Percentiles rank a stretch among this genome's conserved stretches.
Evolutionary conservation across 495 filamentous ascomycete species (phyloP).

Genomic region (Bacidia rubella): DNA sequence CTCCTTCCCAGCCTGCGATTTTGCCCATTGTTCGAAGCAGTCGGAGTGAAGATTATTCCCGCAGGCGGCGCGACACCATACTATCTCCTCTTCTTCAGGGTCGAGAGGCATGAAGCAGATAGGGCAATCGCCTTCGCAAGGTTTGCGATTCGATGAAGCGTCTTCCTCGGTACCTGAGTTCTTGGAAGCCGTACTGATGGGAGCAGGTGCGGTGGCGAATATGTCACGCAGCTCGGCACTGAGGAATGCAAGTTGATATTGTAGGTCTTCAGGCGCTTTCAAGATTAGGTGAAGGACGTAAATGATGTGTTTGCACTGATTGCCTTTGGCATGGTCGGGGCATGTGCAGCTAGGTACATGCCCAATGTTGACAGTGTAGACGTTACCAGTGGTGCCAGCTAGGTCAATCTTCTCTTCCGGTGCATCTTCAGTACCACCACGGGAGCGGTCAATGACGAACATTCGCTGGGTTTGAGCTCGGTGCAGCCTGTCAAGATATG

Average conservation of each 20-base stretch:
- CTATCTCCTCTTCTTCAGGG: constrained; percentile 38
- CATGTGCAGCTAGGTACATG: constrained; percentile 52
- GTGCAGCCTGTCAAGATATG: constrained; percentile 28
- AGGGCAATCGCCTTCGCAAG: constrained; percentile 61
- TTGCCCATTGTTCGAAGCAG: constrained; percentile 61
- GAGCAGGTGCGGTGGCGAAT: constrained; percentile 39
- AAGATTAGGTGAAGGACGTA: constrained; percentile 55
- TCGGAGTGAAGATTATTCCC: constrained; percentile 65
- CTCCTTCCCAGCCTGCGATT: constrained; percentile 34
- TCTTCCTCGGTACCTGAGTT: constrained; percentile 9
- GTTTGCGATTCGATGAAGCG: constrained; percentile 37
- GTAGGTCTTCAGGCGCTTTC: constrained; percentile 45
- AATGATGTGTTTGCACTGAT: constrained; percentile 66
- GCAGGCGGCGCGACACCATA: constrained; percentile 61
- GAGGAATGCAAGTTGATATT: constrained; percentile 65
- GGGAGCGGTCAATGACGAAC: constrained; percentile 12
- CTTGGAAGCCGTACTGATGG: constrained; percentile 21
- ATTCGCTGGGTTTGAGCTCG: constrained; percentile 28
- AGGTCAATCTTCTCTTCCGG: constrained; percentile 49
- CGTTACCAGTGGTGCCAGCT: constrained; percentile 61
- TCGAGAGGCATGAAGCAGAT: constrained; percentile 66
- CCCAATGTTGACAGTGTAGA: constrained; percentile 49
- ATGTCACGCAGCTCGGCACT: constrained; percentile 50
- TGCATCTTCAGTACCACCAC: constrained; percentile 25
- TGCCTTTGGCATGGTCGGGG: constrained; percentile 44